These are phyloP conservation scores for Fusarium sp. DNA, from an alignment of 2,329 filamentous ascomycete genomes.

Conservation along the genomic window DNA sequence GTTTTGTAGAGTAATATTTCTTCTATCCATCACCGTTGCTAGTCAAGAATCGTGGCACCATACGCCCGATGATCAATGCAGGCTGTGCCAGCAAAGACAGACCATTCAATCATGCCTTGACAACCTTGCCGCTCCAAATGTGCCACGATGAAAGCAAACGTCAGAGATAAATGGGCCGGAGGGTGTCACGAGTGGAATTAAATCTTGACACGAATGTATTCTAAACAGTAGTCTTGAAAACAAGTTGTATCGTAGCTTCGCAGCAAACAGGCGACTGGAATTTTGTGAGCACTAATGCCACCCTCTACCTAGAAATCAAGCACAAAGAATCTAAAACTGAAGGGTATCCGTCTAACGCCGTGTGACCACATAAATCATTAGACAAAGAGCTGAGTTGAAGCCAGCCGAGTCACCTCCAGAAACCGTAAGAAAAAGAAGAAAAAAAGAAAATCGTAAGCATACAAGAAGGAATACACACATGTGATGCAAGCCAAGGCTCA, in stretches of 20 bases:
- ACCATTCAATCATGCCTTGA: background rate
- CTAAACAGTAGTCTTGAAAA: background rate
- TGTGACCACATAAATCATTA: slow-evolving; percentile 5
- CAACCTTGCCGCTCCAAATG: background rate
- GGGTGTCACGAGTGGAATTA: background rate
- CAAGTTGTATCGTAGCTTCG: background rate
- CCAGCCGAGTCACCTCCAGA: background rate
- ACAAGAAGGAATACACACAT: slow-evolving; percentile 21
- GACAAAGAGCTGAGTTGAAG: background rate
- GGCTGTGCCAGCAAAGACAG: slow-evolving; percentile 25
- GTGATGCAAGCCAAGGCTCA: slow-evolving; percentile 42
- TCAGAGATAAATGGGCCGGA: background rate
- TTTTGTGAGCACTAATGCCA: slow-evolving; percentile 2
- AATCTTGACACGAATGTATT: slow-evolving; percentile 3
- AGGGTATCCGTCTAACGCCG: slow-evolving; percentile 23
- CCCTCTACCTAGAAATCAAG: background rate
- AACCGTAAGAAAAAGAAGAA: slow-evolving; percentile 28
- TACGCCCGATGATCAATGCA: background rate
- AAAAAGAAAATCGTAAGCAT: slow-evolving; percentile 21
- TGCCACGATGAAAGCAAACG: background rate
- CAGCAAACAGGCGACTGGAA: background rate
- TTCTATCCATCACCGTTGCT: slow-evolving; percentile 55
- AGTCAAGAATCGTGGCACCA: slow-evolving; percentile 12
- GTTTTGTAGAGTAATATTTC: too few relatives aligned
- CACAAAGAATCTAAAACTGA: slow-evolving; percentile 11